Evolutionary conservation across 2,329 filamentous ascomycete species (phyloP).

Genomic region (Neodidymelliopsis sp.): DNA sequence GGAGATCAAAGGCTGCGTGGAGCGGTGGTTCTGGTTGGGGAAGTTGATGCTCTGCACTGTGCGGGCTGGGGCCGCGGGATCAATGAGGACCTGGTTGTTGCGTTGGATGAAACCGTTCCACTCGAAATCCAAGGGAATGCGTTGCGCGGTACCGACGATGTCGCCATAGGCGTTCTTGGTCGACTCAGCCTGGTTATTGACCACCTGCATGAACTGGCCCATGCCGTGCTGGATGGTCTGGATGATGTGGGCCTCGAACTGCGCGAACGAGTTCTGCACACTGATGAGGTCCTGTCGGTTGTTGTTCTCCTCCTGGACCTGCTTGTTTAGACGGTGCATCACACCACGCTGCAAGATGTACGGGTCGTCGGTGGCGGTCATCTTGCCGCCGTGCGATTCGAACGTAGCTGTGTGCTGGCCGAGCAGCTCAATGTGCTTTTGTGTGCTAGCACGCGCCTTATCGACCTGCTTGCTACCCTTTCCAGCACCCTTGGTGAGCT

Average conservation of each 20-base stretch:
- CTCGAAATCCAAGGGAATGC: slow-evolving; percentile 84
- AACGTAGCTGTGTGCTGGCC: slow-evolving; percentile 83
- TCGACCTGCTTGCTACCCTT: slow-evolving; percentile 92
- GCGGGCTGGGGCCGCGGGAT: slow-evolving; percentile 77
- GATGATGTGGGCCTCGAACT: slow-evolving; percentile 87
- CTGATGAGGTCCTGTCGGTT: slow-evolving; percentile 89
- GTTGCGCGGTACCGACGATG: slow-evolving; percentile 78
- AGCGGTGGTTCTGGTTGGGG: slow-evolving; percentile 84
- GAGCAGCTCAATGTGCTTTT: slow-evolving; percentile 95
- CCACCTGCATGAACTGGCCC: slow-evolving; percentile 81
- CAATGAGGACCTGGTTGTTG: slow-evolving; percentile 74
- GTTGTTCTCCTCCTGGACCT: slow-evolving; percentile 95
- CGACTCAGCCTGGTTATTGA: slow-evolving; percentile 81
- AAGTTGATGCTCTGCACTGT: slow-evolving; percentile 78
- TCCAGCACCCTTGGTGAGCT: slow-evolving; percentile 79
- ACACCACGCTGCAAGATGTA: slow-evolving; percentile 87
- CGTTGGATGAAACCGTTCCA: slow-evolving; percentile 85
- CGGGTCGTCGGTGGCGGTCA: slow-evolving; percentile 79
- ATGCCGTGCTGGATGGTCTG: slow-evolving; percentile 83
- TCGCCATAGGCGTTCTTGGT: slow-evolving; percentile 82
- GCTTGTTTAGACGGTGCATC: slow-evolving; percentile 83
- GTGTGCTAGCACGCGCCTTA: slow-evolving; percentile 82
- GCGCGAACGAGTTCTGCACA: slow-evolving; percentile 88
- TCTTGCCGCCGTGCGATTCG: slow-evolving; percentile 75
- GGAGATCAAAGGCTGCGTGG: slow-evolving; percentile 84